These are phyloP conservation scores for Corynascus novoguineensis DNA, from an alignment of 495 filamentous ascomycete genomes.

Conservation along the genomic window DNA sequence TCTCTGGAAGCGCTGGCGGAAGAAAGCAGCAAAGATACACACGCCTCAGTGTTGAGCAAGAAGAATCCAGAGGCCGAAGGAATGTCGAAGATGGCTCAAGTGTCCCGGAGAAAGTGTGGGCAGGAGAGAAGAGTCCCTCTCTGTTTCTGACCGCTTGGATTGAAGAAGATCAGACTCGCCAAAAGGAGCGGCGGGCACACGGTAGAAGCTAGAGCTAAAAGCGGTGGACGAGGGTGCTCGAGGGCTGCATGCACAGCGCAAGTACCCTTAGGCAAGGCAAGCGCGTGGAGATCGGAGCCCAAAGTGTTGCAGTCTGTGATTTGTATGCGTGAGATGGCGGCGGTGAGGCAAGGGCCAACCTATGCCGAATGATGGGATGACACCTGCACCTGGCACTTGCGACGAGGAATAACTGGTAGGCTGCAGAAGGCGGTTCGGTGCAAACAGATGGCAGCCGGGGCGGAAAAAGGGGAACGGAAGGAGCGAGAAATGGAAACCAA, in stretches of 20 bases:
- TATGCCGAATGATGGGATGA: background rate
- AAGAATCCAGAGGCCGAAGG: background rate
- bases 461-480: background rate
- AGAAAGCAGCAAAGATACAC: background rate
- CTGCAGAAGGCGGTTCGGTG: background rate
- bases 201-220: too few species aligned
- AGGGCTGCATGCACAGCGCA: too few species aligned
- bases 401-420: background rate
- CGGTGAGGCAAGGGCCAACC: background rate
- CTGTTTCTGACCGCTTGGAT: background rate
- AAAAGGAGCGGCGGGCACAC: too few species aligned
- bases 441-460: background rate
- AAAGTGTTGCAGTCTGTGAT: too few species aligned
- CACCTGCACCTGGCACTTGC: background rate
- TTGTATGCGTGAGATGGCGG: background rate
- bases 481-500: slow-evolving; percentile 8
- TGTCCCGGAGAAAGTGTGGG: background rate
- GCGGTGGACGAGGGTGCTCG: too few species aligned
- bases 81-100: background rate
- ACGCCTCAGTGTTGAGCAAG: background rate
- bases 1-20: background rate
- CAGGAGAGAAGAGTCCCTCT: too few species aligned
- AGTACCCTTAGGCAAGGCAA: too few species aligned
- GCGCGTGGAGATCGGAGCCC: too few species aligned
- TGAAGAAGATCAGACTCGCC: too few species aligned